A percentile compares a stretch with the other conserved stretches of the same genome.
Evolutionary conservation across 345 rosid species (phyloP).

Genomic region (Corchorus olitorius): DNA sequence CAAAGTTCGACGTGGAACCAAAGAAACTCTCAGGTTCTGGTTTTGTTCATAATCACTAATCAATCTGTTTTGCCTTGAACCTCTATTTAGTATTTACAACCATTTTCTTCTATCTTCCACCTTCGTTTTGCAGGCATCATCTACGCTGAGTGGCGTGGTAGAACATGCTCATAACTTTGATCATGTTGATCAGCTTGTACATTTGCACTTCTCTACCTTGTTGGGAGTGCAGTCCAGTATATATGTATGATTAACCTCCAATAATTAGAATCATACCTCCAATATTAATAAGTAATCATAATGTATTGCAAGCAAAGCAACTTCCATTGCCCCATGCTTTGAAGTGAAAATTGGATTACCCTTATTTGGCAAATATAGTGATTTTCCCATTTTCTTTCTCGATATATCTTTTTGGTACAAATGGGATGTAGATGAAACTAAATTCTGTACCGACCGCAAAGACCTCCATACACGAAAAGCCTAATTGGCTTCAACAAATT

Average conservation of each 20-base stretch:
- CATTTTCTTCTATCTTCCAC: neutral
- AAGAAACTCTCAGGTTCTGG: slow-evolving; percentile 74
- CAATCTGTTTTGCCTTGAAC: neutral
- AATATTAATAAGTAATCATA: neutral
- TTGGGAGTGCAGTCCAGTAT: neutral
- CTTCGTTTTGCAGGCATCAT: slow-evolving; percentile 70
- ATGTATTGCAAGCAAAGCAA: neutral
- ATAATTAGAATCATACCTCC: neutral
- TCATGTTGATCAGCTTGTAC: neutral
- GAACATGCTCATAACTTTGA: slow-evolving; percentile 9
- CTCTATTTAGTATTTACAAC: neutral
- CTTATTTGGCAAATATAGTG: too few relatives aligned
- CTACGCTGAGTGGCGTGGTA: slow-evolving; percentile 52
- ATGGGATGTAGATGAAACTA: neutral
- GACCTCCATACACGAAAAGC: neutral
- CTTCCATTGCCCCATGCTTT: neutral
- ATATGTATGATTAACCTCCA: neutral
- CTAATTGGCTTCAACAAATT: neutral
- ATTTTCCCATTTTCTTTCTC: too few relatives aligned
- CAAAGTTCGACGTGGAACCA: slow-evolving; percentile 88
- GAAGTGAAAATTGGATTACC: neutral
- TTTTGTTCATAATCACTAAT: neutral
- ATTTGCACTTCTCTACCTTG: neutral
- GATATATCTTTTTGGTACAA: too few relatives aligned
- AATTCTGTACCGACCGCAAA: neutral